Conservation (phyloP, 192 early-diverging fungal species). For the Rhizophlyctis rosea region DNA sequence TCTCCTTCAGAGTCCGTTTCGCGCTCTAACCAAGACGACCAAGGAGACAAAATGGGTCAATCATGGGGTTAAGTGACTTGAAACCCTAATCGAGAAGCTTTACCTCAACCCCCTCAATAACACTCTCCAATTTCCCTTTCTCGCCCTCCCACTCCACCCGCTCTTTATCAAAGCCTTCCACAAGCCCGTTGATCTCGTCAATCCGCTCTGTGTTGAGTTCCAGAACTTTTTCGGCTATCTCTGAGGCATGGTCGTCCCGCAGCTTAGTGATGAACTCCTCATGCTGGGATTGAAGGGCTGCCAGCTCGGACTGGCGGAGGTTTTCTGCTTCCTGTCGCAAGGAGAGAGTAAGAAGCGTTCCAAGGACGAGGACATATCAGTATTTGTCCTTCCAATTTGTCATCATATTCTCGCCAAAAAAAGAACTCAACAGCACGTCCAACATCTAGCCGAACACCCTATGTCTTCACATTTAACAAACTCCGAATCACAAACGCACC, state of each 20-base stretch:
- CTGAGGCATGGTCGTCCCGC: neutral
- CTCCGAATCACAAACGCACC: conserved; percentile 27
- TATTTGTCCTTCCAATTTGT: too few relatives aligned
- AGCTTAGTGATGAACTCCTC: conserved; percentile 12
- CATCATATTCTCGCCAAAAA: too few relatives aligned
- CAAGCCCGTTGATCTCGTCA: conserved; percentile 17
- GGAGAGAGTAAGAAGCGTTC: neutral
- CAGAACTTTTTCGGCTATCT: conserved; percentile 19
- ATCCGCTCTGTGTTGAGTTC: conserved; percentile 25
- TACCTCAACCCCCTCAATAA: conserved; percentile 13
- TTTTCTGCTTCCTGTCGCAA: conserved; percentile 38
- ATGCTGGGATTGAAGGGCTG: conserved; percentile 18
- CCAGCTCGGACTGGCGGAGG: conserved; percentile 12
- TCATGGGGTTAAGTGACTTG: too few relatives aligned
- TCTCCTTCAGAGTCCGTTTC: too few relatives aligned
- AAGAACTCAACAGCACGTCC: neutral
- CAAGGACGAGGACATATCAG: too few relatives aligned
- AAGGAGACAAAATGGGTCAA: too few relatives aligned
- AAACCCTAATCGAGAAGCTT: too few relatives aligned
- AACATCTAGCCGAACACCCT: too few relatives aligned
- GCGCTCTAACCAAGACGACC: too few relatives aligned
- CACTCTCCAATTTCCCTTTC: conserved; percentile 13
- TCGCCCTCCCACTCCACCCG: conserved; percentile 15
- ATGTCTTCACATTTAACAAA: neutral
- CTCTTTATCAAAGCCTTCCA: conserved; percentile 15